Evolutionary conservation across 208 protist species (phyloP).

Genomic region (Acanthamoeba quina): DNA sequence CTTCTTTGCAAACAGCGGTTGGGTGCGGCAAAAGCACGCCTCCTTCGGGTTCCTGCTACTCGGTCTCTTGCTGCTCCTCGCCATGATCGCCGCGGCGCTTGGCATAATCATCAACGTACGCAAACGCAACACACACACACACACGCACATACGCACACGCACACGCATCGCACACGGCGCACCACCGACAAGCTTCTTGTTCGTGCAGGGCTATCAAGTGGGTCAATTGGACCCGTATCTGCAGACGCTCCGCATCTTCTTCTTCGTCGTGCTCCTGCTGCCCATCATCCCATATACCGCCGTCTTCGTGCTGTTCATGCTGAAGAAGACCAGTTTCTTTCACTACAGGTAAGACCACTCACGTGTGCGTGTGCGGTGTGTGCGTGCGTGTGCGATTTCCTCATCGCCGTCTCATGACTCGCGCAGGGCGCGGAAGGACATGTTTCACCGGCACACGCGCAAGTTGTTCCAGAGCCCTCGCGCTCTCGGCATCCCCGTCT

Average conservation of each 20-base stretch:
- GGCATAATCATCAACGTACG: constrained; percentile 8
- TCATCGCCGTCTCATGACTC: background rate
- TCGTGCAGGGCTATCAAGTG: background rate
- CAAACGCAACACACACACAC: background rate
- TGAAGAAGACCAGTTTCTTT: constrained; percentile 6
- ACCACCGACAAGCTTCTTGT: background rate
- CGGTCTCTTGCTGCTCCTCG: background rate
- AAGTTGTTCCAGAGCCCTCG: constrained; percentile 10
- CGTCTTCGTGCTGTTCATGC: background rate
- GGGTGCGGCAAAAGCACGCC: background rate
- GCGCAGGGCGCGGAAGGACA: background rate
- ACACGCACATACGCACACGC: background rate
- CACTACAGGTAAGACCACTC: background rate
- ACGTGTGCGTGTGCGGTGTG: background rate
- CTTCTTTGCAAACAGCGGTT: constrained; percentile 57
- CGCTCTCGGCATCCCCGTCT: constrained; percentile 97
- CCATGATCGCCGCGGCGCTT: background rate
- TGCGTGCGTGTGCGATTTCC: background rate
- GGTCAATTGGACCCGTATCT: background rate
- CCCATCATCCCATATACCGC: constrained; percentile 1
- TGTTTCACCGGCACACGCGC: constrained; percentile 27
- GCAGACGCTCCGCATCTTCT: constrained; percentile 26
- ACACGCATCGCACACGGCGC: no score
- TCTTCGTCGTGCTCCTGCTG: constrained; percentile 39
- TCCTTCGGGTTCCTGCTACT: background rate